Percentiles rank a stretch among this genome's conserved stretches.
Evolutionary conservation across 164 flowering plant genomes (phyloP).

Genomic region (Brasenia schreberi): DNA sequence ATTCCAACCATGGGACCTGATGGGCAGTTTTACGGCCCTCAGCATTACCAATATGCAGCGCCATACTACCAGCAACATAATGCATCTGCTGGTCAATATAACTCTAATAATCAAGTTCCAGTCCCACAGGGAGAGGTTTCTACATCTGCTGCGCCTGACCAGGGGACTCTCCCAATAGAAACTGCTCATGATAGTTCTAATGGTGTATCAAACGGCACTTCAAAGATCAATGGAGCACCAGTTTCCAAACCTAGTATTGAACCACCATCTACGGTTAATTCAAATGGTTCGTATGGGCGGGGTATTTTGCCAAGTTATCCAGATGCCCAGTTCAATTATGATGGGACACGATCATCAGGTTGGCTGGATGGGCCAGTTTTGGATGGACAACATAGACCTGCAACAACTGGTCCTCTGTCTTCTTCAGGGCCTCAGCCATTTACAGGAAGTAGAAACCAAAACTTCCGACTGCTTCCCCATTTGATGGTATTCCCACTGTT

Average conservation of each 20-base stretch:
- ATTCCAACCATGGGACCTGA: constrained; percentile 70
- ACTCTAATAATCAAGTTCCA: constrained; percentile 18
- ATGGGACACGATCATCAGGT: constrained; percentile 25
- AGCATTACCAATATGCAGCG: constrained; percentile 63
- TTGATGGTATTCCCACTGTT: constrained; percentile 26
- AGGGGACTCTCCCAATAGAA: constrained; percentile 38
- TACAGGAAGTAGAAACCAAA: constrained; percentile 34
- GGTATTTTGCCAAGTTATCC: constrained; percentile 43
- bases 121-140: constrained; percentile 28
- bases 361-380: constrained; percentile 34
- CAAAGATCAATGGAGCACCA: constrained; percentile 27
- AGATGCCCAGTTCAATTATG: constrained; percentile 40
- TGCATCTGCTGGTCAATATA: constrained; percentile 27
- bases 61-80: constrained; percentile 45
- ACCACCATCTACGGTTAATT: constrained; percentile 19
- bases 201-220: constrained; percentile 19
- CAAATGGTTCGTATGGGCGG: constrained; percentile 35
- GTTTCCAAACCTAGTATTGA: constrained; percentile 22
- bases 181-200: constrained; percentile 25
- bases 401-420: constrained; percentile 16
- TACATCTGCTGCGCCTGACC: constrained; percentile 34
- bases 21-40: constrained; percentile 69
- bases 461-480: constrained; percentile 30
- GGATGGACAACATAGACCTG: constrained; percentile 31
- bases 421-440: constrained; percentile 19